These are phyloP conservation scores for Wallacemonas rigidus DNA, from an alignment of 208 protist genomes.

Conservation along the genomic window DNA sequence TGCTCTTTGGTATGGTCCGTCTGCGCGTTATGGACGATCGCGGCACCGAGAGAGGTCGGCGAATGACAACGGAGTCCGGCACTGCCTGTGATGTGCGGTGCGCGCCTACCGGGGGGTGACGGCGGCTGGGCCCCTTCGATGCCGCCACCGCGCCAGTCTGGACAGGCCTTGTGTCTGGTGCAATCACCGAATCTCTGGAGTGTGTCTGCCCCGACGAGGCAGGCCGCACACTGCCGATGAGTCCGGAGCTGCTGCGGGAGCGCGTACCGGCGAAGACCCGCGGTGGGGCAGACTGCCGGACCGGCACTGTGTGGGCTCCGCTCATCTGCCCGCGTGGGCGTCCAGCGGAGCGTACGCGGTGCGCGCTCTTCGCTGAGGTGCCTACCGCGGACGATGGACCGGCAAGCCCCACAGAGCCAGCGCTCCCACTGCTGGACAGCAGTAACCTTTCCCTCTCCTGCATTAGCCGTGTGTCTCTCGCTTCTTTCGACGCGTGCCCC, in stretches of 20 bases:
- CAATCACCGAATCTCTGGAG: background rate
- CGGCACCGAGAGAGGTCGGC: background rate
- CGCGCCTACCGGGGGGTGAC: background rate
- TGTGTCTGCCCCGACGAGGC: background rate
- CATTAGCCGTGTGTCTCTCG: too few relatives aligned
- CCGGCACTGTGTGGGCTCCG: background rate
- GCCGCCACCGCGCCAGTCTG: background rate
- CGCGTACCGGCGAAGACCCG: background rate
- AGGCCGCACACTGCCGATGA: background rate
- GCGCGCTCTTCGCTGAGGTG: background rate
- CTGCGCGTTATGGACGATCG: background rate
- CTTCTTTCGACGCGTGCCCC: too few relatives aligned
- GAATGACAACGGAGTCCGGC: conserved; percentile 7
- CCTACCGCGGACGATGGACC: too few relatives aligned
- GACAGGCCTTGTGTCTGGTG: background rate
- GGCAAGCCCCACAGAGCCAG: background rate
- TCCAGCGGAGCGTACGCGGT: background rate
- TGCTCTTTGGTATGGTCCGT: background rate
- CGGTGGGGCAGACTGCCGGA: background rate
- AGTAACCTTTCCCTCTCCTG: conserved; percentile 7
- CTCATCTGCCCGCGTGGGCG: background rate
- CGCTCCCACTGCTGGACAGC: conserved; percentile 18
- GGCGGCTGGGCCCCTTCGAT: background rate
- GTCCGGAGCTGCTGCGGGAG: conserved; percentile 2
- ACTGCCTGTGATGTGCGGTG: background rate